A percentile compares a stretch with the other conserved stretches of the same genome.
These are phyloP conservation scores for Pneumocystis sp. DNA, from an alignment of 1,139 yeast species.

Conservation along the genomic window DNA sequence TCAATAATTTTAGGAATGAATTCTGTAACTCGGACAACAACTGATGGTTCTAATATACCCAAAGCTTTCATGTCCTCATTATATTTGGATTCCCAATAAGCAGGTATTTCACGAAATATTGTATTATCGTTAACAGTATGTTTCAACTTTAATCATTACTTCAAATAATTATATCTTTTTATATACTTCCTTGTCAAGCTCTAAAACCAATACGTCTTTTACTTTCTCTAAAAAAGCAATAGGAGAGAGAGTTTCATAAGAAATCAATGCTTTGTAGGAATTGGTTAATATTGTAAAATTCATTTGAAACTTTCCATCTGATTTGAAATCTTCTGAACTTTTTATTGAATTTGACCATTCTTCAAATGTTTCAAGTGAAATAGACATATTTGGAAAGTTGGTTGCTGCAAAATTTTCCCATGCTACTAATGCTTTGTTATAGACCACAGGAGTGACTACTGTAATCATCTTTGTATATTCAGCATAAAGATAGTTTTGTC, in stretches of 20 bases:
- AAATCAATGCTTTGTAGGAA: constrained; percentile 10
- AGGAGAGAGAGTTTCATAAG: constrained; percentile 16
- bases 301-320: constrained; percentile 77
- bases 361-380: constrained; percentile 28
- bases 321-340: constrained; percentile 34
- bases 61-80: constrained; percentile 73
- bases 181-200: constrained; percentile 41
- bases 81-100: constrained; percentile 76
- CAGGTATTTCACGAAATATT: constrained; percentile 66
- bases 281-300: constrained; percentile 45
- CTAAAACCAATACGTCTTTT: constrained; percentile 61
- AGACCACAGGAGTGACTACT: constrained; percentile 27
- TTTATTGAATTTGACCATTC: constrained; percentile 41
- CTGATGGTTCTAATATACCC: constrained; percentile 70
- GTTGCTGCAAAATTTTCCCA: constrained; percentile 38
- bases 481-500: constrained; percentile 72
- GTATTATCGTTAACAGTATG: constrained; percentile 68
- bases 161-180: background rate
- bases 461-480: constrained; percentile 25
- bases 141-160: constrained; percentile 31
- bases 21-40: constrained; percentile 93
- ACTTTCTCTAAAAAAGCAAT: constrained; percentile 34
- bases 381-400: constrained; percentile 38
- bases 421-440: constrained; percentile 31
- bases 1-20: constrained; percentile 81